These are phyloP conservation scores for Pestalotiopsis sp. DNA, from an alignment of 2,329 filamentous ascomycete genomes.

Conservation along the genomic window DNA sequence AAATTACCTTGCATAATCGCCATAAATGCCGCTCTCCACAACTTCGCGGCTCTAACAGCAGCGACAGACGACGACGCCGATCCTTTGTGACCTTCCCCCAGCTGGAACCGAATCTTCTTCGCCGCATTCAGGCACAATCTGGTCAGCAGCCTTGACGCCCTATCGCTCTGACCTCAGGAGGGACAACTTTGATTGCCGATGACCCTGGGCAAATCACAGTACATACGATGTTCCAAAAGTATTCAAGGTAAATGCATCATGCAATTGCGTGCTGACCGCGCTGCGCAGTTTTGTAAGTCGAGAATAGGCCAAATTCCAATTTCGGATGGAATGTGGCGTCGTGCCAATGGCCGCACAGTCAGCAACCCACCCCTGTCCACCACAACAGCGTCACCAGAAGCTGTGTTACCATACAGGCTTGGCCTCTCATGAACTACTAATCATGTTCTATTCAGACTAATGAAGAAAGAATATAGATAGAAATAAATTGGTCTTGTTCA, in stretches of 20 bases:
- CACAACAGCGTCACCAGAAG: neutral
- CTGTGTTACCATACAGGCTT: neutral
- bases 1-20: conserved; percentile 27
- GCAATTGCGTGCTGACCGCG: neutral
- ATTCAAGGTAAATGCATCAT: neutral
- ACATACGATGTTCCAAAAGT: neutral
- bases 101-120: neutral
- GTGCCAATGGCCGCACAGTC: neutral
- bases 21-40: conserved; percentile 11
- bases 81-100: conserved; percentile 21
- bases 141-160: neutral
- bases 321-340: neutral
- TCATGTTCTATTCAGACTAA: neutral
- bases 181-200: neutral
- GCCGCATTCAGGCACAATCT: neutral
- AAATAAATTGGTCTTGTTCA: neutral
- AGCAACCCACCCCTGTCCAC: neutral
- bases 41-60: conserved; percentile 29
- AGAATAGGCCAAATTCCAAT: neutral
- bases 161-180: neutral
- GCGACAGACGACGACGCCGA: conserved; percentile 23
- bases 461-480: neutral
- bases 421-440: neutral
- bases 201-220: neutral
- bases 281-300: neutral